Percentiles rank a stretch among this genome's conserved stretches.
Evolutionary conservation across 257 asterid genomes (phyloP).

Genomic region (Solanum gracilifrons): DNA sequence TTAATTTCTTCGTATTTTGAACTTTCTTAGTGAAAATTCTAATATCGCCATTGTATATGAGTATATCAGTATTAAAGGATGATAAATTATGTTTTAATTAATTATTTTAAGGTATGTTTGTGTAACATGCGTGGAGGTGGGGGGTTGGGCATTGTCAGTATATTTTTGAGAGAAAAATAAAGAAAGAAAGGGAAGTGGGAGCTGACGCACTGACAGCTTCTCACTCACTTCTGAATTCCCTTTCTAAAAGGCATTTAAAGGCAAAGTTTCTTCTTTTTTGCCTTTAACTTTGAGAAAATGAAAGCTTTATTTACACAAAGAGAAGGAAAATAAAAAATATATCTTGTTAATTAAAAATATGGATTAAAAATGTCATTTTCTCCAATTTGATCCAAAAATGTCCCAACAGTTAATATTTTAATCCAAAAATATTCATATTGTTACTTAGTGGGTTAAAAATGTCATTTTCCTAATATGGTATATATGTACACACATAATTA

Average conservation of each 20-base stretch:
- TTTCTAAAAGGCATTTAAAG: constrained; percentile 4
- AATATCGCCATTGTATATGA: not conserved
- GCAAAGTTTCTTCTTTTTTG: not conserved
- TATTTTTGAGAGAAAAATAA: not conserved
- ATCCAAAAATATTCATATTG: not conserved
- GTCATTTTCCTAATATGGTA: not conserved
- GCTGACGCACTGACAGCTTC: constrained; percentile 16
- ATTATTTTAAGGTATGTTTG: not conserved
- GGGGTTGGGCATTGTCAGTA: constrained; percentile 1
- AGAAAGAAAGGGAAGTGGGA: not conserved
- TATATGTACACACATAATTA: not conserved
- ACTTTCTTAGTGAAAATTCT: not conserved
- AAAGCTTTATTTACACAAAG: not conserved
- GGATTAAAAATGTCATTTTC: not conserved
- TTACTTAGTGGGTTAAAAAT: not conserved
- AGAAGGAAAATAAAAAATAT: not conserved
- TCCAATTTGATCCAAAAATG: not conserved
- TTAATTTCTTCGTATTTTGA: not conserved
- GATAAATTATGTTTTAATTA: not conserved
- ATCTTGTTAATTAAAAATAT: not conserved
- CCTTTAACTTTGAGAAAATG: not conserved
- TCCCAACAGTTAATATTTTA: not conserved
- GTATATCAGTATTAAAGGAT: not conserved
- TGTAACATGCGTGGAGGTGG: not conserved
- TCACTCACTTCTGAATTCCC: not conserved